These are phyloP conservation scores for Geotrichum restrictum DNA, from an alignment of 1,139 yeast genomes.

Conservation along the genomic window DNA sequence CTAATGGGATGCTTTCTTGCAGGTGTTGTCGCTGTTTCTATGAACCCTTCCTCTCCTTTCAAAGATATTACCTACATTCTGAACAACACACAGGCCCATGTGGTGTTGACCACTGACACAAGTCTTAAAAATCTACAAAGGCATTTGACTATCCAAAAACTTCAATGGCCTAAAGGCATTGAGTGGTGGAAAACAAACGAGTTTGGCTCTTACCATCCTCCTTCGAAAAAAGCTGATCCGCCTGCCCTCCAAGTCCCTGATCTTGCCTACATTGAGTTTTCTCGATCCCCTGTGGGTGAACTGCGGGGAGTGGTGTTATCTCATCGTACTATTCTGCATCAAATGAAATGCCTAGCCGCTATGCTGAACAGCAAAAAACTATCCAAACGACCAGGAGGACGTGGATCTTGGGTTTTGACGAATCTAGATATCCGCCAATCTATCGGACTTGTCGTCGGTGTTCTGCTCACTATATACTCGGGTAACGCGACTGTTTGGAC, in stretches of 20 bases:
- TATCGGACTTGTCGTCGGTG: conserved; percentile 79
- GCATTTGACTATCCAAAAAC: conserved; percentile 45
- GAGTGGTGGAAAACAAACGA: conserved; percentile 86
- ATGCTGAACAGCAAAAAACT: conserved; percentile 45
- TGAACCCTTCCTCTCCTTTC: conserved; percentile 63
- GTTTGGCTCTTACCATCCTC: conserved; percentile 64
- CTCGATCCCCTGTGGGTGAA: conserved; percentile 87
- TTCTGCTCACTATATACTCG: conserved; percentile 73
- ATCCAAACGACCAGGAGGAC: conserved; percentile 1
- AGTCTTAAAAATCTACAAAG: conserved; percentile 69
- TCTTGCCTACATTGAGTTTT: conserved; percentile 88
- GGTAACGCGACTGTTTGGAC: conserved; percentile 84
- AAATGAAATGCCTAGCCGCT: conserved; percentile 70
- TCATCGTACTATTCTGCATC: conserved; percentile 82
- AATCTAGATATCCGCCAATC: conserved; percentile 84
- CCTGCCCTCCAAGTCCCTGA: conserved; percentile 71
- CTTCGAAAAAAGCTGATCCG: conserved; percentile 54
- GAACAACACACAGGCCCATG: conserved; percentile 68
- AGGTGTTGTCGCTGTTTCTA: conserved; percentile 91
- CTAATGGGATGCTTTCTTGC: conserved; percentile 89
- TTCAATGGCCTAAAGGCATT: conserved; percentile 56
- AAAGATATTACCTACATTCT: conserved; percentile 71
- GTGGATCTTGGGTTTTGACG: conserved; percentile 27
- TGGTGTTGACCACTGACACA: conserved; percentile 76
- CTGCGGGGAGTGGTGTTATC: conserved; percentile 89